Base-by-base conservation (phyloP, 805 yeast genomes). In the Candida nonsorbophila region DNA sequence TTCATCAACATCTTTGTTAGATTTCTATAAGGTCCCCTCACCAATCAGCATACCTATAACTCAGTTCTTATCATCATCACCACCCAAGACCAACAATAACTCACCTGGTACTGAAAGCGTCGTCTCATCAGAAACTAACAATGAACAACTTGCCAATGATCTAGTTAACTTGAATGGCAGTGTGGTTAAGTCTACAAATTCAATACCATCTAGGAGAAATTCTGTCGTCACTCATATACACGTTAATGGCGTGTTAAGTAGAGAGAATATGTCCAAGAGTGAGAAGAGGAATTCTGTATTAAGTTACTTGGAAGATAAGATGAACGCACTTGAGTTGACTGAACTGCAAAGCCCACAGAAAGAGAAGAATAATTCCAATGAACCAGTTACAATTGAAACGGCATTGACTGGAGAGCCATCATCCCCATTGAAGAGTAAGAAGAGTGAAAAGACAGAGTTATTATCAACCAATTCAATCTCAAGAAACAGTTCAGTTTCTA, bases 221-320 rank as follows among this genome's bases (percentile, higher is more conserved):
- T 61, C 69, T 1, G 62, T 57, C 9, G 69, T 65, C 11, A 63
- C 70, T 6, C 66, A 61, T 16, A 51, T 64, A 3, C 56, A 63
- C 45, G 70, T 62, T 29, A 64, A 58, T 39, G 71, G 71, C 30
- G 68, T 62, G 20, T 53, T 63, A 25, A 36, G 40, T n/a, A 53
- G 50, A 22, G 58, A 55, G 19, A 49, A 42, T 19, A 24, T 31
- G 11, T 37, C 38, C 7, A 44, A 34, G 14, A 12, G 37, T 10
- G 42, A 44, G 8, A 59, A 61, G 42, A 44, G 66, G 16, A 60
- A 58, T 35, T 55, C 66, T 2, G 68, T 60, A 3, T 49, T 65
- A 35, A 54, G 60, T 39, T 65, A 63, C 34, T 51, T 65, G 40
- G 72, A 65, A 32, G 70, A 62, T 39, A 62, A 57, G 41, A 65